Conservation (phyloP, 371 early-diverging fungal species). For the Lichtheimia hyalospora region DNA sequence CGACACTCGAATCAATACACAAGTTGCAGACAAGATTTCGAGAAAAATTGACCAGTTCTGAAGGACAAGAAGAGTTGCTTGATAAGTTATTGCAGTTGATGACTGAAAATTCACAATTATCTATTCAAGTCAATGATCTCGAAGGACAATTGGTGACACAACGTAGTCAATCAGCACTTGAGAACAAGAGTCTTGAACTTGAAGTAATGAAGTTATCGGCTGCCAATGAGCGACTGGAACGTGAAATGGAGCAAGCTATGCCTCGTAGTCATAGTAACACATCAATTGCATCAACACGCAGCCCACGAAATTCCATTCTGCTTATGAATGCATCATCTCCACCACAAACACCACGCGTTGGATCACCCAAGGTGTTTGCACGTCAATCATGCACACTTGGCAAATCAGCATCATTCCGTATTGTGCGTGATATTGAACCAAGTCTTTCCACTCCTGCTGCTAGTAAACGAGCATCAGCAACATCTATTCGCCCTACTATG, state of each 20-base stretch:
- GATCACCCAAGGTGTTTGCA: conserved; percentile 17
- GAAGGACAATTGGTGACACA: conserved; percentile 40
- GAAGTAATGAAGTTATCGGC: conserved; percentile 41
- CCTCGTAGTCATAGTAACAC: conserved; percentile 21
- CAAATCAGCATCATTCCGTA: conserved; percentile 33
- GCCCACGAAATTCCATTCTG: neutral
- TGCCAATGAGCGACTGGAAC: conserved; percentile 47
- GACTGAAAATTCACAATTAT: conserved; percentile 36
- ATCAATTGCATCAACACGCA: neutral
- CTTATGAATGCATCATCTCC: conserved; percentile 24
- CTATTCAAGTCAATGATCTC: conserved; percentile 31
- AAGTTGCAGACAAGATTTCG: conserved; percentile 7
- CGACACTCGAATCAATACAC: neutral
- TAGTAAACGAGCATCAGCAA: conserved; percentile 18
- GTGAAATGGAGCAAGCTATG: conserved; percentile 47
- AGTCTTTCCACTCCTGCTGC: neutral
- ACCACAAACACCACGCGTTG: conserved; percentile 40
- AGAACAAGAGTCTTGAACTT: conserved; percentile 40
- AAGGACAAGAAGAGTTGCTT: conserved; percentile 21
- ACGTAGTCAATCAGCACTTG: conserved; percentile 29
- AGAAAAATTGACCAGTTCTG: conserved; percentile 3
- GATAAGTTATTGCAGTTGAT: conserved; percentile 22
- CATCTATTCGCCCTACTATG: conserved; percentile 21
- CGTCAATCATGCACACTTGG: conserved; percentile 17
- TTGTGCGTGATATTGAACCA: neutral